Evolutionary conservation across 2,329 filamentous ascomycete genomes (phyloP).

Genomic region (Xylaria hypoxylon): DNA sequence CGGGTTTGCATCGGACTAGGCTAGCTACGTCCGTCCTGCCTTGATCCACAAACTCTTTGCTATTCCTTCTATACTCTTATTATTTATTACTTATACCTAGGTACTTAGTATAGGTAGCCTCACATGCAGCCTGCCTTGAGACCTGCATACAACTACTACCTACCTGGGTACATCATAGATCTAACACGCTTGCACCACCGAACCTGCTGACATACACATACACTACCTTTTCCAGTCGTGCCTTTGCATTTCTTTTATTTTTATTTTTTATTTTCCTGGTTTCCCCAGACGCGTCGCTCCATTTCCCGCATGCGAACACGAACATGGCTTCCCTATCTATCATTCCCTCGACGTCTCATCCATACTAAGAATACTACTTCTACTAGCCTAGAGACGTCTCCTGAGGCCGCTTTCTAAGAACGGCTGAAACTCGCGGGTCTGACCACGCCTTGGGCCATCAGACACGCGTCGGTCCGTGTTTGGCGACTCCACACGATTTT

Average conservation of each 20-base stretch:
- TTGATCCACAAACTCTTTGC: slow-evolving; percentile 27
- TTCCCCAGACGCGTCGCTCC: slow-evolving; percentile 32
- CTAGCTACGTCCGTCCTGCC: slow-evolving; percentile 21
- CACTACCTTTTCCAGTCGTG: slow-evolving; percentile 18
- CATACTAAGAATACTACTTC: slow-evolving; percentile 23
- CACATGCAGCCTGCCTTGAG: slow-evolving; percentile 39
- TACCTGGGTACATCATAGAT: slow-evolving; percentile 27
- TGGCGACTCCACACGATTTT: slow-evolving; percentile 49
- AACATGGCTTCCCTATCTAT: slow-evolving; percentile 33
- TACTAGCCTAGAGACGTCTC: slow-evolving; percentile 12
- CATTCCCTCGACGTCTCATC: slow-evolving; percentile 28
- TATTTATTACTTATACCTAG: slow-evolving; percentile 15
- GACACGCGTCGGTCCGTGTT: slow-evolving; percentile 33
- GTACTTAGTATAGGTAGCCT: slow-evolving; percentile 34
- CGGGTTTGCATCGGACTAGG: slow-evolving; percentile 26
- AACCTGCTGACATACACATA: slow-evolving; percentile 33
- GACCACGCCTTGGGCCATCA: slow-evolving; percentile 22
- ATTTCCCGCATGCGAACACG: slow-evolving; percentile 9
- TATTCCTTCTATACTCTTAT: slow-evolving; percentile 23
- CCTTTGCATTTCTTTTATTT: slow-evolving; percentile 9
- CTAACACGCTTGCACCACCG: slow-evolving; percentile 29
- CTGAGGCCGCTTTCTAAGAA: slow-evolving; percentile 20
- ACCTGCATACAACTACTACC: slow-evolving; percentile 37
- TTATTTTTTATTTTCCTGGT: slow-evolving; percentile 12
- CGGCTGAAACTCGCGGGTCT: slow-evolving; percentile 17